A percentile compares a stretch with the other conserved stretches of the same genome.
Evolutionary conservation across 108 stramenopile species (phyloP).

Genomic region (Nannochloropsis oceanica): DNA sequence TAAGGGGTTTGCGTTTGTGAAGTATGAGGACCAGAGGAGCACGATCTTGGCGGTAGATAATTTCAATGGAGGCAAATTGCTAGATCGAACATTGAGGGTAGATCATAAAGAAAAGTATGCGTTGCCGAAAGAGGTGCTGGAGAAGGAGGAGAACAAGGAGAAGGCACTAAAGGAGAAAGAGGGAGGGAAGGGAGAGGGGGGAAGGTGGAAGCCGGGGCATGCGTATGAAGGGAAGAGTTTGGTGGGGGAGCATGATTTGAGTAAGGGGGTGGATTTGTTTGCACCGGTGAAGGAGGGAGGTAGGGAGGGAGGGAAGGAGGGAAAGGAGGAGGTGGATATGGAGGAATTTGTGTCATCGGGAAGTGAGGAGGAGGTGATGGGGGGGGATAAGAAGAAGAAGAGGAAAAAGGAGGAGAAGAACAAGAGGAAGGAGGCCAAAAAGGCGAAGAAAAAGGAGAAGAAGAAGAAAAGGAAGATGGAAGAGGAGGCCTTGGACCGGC

Average conservation of each 20-base stretch:
- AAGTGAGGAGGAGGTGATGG: background rate
- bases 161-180: conserved; percentile 15
- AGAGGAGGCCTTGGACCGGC: background rate
- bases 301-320: background rate
- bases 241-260: conserved; percentile 50
- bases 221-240: conserved; percentile 70
- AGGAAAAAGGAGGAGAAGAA: conserved; percentile 6
- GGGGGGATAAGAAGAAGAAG: background rate
- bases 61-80: conserved; percentile 54
- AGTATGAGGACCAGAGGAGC: conserved; percentile 51
- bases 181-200: conserved; percentile 11
- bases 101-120: conserved; percentile 94
- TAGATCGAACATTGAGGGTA: conserved; percentile 69
- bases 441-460: conserved; percentile 13
- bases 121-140: conserved; percentile 68
- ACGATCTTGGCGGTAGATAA: conserved; percentile 96
- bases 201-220: conserved; percentile 48
- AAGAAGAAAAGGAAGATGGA: background rate
- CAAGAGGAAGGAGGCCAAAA: conserved; percentile 20
- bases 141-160: conserved; percentile 55
- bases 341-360: background rate
- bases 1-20: conserved; percentile 37
- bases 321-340: background rate
- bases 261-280: conserved; percentile 76
- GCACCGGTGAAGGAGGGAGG: conserved; percentile 27